These are phyloP conservation scores for Psophocarpus tetragonolobus DNA, from an alignment of 306 rosid species.

Conservation along the genomic window DNA sequence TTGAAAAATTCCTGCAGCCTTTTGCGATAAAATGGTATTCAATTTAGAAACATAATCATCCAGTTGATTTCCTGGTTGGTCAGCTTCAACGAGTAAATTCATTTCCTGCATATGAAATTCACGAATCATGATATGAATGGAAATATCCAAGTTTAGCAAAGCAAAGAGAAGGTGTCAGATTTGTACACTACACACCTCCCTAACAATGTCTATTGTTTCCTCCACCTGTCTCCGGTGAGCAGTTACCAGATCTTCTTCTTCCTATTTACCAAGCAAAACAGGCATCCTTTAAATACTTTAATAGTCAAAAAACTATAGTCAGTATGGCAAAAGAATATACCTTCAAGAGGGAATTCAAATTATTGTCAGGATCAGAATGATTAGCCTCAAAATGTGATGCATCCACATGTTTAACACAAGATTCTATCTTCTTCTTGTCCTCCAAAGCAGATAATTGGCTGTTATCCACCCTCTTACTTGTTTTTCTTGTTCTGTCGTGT, in stretches of 20 bases:
- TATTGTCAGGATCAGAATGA: slow-evolving; percentile 55
- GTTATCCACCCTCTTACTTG: slow-evolving; percentile 47
- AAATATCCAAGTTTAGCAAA: neutral
- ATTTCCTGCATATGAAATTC: slow-evolving; percentile 66
- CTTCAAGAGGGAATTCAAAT: slow-evolving; percentile 73
- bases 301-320: neutral
- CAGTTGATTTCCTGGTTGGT: slow-evolving; percentile 84
- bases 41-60: slow-evolving; percentile 71
- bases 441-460: slow-evolving; percentile 43
- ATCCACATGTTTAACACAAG: slow-evolving; percentile 48
- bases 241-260: slow-evolving; percentile 86
- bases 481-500: slow-evolving; percentile 47
- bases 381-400: slow-evolving; percentile 41
- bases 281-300: slow-evolving; percentile 34
- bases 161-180: neutral
- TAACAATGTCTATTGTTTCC: slow-evolving; percentile 84
- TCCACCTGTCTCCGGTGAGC: slow-evolving; percentile 89
- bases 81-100: slow-evolving; percentile 81
- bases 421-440: slow-evolving; percentile 51
- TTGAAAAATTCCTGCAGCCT: slow-evolving; percentile 75
- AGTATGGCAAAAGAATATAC: slow-evolving; percentile 38
- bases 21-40: slow-evolving; percentile 77
- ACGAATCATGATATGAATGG: neutral
- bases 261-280: slow-evolving; percentile 49
- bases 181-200: slow-evolving; percentile 57